These are phyloP conservation scores for Phoenix dactylifera DNA, from an alignment of 176 grass and related monocot species.

Conservation along the genomic window DNA sequence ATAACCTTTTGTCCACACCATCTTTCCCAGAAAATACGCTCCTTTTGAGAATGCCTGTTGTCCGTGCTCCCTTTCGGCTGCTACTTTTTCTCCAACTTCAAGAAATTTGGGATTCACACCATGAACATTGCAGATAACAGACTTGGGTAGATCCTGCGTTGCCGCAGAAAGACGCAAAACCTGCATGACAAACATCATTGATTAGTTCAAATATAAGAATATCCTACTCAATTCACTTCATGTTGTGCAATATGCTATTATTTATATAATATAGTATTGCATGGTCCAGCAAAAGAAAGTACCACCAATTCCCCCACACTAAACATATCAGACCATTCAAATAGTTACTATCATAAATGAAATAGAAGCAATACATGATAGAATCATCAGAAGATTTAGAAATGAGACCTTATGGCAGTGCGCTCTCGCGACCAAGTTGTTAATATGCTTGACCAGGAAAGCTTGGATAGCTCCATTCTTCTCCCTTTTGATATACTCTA, in stretches of 20 bases:
- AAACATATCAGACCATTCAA: no score
- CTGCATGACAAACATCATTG: constrained; percentile 38
- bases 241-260: no score
- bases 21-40: constrained; percentile 91
- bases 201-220: constrained; percentile 6
- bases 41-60: constrained; percentile 55
- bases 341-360: no score
- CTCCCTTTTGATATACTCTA: constrained; percentile 97
- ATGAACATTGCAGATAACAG: constrained; percentile 89
- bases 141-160: constrained; percentile 79
- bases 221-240: no score
- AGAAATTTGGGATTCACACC: constrained; percentile 88
- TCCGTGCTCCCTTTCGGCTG: constrained; percentile 43
- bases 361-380: no score
- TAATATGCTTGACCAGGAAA: constrained; percentile 93
- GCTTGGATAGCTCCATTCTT: constrained; percentile 83
- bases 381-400: constrained; percentile 2
- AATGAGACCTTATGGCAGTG: constrained; percentile 79
- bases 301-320: no score
- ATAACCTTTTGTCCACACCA: constrained; percentile 97
- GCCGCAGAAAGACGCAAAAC: constrained; percentile 84
- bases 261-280: no score
- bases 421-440: constrained; percentile 88
- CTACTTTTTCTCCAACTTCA: constrained; percentile 57
- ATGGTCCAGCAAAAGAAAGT: no score